Evolutionary conservation across 345 rosid genomes (phyloP).

Genomic region (Murraya koenigii): DNA sequence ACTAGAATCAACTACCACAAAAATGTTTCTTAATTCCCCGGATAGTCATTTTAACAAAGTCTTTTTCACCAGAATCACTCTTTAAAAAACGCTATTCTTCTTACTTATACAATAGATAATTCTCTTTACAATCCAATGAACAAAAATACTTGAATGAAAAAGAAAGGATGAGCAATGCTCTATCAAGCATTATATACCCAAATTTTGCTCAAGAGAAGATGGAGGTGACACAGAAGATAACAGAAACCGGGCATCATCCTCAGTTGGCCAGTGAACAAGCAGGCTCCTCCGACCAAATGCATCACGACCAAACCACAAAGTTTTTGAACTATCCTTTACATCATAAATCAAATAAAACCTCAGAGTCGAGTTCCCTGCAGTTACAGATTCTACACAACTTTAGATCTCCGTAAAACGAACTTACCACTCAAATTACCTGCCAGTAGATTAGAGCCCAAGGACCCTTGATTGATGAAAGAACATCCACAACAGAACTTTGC

Average conservation of each 20-base stretch:
- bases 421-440: constrained; percentile 65
- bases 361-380: neutral
- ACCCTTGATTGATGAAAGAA: constrained; percentile 75
- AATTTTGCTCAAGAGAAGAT: constrained; percentile 31
- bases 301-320: constrained; percentile 93
- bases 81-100: neutral
- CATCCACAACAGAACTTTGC: constrained; percentile 42
- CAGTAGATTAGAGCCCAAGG: constrained; percentile 87
- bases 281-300: constrained; percentile 88
- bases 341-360: constrained; percentile 5
- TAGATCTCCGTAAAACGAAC: constrained; percentile 16
- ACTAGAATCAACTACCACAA: neutral
- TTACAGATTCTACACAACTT: neutral
- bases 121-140: neutral
- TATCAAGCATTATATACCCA: constrained; percentile 43
- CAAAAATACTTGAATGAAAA: neutral
- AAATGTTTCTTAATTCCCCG: neutral
- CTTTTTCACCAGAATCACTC: neutral
- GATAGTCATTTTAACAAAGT: neutral
- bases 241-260: constrained; percentile 56
- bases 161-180: neutral
- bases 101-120: neutral
- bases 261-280: constrained; percentile 89
- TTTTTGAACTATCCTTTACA: constrained; percentile 62
- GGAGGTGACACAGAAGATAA: constrained; percentile 71